phyloP scores from a whole-genome alignment of 768 basidiomycete genomes.

The Tylopilus intermedius region DNA sequence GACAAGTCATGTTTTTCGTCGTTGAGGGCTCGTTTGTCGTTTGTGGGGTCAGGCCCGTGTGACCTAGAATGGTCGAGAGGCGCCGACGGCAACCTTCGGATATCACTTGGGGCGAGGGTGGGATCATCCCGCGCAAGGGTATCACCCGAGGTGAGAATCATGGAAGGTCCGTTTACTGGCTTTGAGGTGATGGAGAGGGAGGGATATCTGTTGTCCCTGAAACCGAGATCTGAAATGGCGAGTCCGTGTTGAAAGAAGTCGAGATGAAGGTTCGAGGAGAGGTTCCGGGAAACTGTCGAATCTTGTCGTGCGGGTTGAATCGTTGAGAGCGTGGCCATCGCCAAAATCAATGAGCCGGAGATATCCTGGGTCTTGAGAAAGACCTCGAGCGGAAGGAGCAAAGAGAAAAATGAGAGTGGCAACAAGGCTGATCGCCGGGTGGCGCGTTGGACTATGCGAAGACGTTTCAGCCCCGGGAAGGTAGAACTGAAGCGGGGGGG shows the following conservation, averaged over 20 bases:
- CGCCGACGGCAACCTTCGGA: slow-evolving; percentile 11
- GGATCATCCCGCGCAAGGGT: slow-evolving; percentile 23
- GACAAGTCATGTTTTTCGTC: slow-evolving; percentile 20
- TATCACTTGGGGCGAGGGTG: slow-evolving; percentile 6
- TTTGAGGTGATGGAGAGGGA: slow-evolving; percentile 27
- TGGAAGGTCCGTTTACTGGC: slow-evolving; percentile 22
- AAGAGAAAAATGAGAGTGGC: slow-evolving; percentile 5
- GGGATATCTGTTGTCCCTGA: slow-evolving; percentile 59
- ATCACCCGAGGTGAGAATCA: slow-evolving; percentile 29
- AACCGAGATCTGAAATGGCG: slow-evolving; percentile 54
- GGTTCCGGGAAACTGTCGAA: slow-evolving; percentile 25
- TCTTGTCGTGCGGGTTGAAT: slow-evolving; percentile 45
- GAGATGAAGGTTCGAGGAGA: slow-evolving; percentile 33
- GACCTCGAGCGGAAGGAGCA: slow-evolving; percentile 10
- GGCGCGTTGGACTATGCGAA: neutral
- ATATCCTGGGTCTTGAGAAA: slow-evolving; percentile 16
- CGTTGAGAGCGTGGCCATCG: slow-evolving; percentile 45
- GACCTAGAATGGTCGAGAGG: slow-evolving; percentile 13
- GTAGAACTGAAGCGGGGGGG: neutral
- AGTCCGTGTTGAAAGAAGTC: slow-evolving; percentile 50
- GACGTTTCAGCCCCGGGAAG: neutral
- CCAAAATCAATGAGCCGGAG: slow-evolving; percentile 20
- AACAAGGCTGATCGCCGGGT: slow-evolving; percentile 4
- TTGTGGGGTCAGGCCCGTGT: slow-evolving; percentile 13
- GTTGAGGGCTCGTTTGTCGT: slow-evolving; percentile 23